Conservation (phyloP, 108 stramenopile species). For the Nitzschia inconspicua region DNA sequence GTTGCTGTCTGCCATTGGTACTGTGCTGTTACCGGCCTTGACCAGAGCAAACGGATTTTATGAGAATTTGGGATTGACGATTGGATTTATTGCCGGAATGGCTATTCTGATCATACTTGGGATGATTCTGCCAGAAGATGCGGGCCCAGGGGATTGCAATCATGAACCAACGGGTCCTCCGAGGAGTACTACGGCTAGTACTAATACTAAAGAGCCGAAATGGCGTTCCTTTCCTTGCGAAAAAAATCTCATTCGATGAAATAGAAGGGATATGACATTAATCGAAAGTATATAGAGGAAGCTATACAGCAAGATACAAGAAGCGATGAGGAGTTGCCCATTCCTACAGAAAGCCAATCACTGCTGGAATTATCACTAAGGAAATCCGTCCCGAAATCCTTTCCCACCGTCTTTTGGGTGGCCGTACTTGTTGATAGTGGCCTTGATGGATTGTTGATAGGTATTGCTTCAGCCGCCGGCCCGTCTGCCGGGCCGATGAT, state of each 20-base stretch:
- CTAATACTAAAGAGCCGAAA: too few relatives aligned
- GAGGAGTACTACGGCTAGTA: too few relatives aligned
- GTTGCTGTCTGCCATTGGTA: slow-evolving; percentile 8
- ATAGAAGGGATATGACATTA: background rate
- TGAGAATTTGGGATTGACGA: background rate
- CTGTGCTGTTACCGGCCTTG: slow-evolving; percentile 10
- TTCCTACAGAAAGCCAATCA: too few relatives aligned
- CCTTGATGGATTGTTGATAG: slow-evolving; percentile 20
- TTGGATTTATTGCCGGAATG: slow-evolving; percentile 16
- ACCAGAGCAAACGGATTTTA: background rate
- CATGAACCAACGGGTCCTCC: too few relatives aligned
- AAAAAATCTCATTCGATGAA: too few relatives aligned
- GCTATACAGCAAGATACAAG: too few relatives aligned
- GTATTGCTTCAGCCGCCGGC: slow-evolving; percentile 16
- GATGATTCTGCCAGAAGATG: slow-evolving; percentile 4
- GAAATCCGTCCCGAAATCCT: background rate
- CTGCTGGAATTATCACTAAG: too few relatives aligned
- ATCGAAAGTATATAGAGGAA: background rate
- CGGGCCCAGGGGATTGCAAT: too few relatives aligned
- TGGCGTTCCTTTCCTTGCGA: too few relatives aligned
- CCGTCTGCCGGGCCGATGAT: slow-evolving; percentile 12
- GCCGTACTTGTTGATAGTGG: slow-evolving; percentile 1
- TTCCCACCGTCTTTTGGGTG: slow-evolving; percentile 1
- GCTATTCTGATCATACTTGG: slow-evolving; percentile 8
- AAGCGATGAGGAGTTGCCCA: too few relatives aligned